These are phyloP conservation scores for Ormosia emarginata DNA, from an alignment of 306 rosid genomes.

Conservation along the genomic window DNA sequence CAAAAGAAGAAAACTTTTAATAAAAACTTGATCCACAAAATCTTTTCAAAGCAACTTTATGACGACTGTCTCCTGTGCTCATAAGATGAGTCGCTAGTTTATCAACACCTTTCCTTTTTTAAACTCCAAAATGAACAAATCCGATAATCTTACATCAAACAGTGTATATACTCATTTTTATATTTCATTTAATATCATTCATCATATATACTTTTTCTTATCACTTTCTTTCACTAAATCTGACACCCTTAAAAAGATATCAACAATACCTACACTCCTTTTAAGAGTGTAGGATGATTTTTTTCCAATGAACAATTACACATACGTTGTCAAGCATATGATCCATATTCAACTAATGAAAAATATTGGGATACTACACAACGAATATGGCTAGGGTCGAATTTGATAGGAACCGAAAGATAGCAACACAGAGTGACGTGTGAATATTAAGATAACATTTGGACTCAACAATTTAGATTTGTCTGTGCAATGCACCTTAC, in stretches of 20 bases:
- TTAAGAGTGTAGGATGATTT: too few relatives aligned
- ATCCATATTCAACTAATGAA: neutral
- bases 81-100: neutral
- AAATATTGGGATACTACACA: neutral
- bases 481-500: neutral
- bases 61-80: neutral
- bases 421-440: neutral
- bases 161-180: too few relatives aligned
- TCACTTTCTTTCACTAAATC: too few relatives aligned
- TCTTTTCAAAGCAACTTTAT: neutral
- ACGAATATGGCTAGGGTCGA: neutral
- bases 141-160: too few relatives aligned
- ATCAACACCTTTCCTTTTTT: neutral
- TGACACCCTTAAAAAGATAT: too few relatives aligned
- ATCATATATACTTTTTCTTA: too few relatives aligned
- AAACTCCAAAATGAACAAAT: neutral
- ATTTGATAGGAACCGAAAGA: neutral
- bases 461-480: neutral
- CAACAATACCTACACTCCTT: too few relatives aligned
- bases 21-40: neutral
- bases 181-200: too few relatives aligned
- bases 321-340: neutral
- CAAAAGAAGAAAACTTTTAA: neutral
- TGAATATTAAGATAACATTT: neutral
- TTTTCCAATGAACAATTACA: neutral